Conservation (phyloP, 1,284 basidiomycete species). For the Ustilago nuda region DNA sequence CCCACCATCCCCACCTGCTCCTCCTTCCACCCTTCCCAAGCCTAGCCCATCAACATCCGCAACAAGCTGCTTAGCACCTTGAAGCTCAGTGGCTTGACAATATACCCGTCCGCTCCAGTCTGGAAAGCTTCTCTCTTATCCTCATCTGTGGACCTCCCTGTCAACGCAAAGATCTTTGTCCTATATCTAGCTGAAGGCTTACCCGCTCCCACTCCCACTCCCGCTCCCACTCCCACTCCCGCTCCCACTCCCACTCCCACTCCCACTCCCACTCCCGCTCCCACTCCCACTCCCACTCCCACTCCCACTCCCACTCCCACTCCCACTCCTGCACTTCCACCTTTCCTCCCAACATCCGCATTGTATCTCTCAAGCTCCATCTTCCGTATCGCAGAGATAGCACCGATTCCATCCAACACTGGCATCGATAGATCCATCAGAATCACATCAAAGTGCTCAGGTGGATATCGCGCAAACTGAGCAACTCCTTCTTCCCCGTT, state of each 20-base stretch:
- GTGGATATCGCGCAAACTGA: slow-evolving; percentile 41
- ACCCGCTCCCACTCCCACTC: background rate
- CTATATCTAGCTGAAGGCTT: slow-evolving; percentile 32
- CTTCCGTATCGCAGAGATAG: slow-evolving; percentile 83
- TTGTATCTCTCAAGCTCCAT: slow-evolving; percentile 76
- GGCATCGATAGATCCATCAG: slow-evolving; percentile 90
- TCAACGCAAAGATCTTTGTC: slow-evolving; percentile 86
- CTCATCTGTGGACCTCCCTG: slow-evolving; percentile 90
- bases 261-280: background rate
- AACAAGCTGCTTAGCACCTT: slow-evolving; percentile 51
- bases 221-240: background rate
- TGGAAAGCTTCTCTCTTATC: slow-evolving; percentile 91
- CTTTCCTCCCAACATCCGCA: slow-evolving; percentile 3
- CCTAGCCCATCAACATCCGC: slow-evolving; percentile 43
- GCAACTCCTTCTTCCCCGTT: slow-evolving; percentile 61
- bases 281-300: slow-evolving; percentile 1
- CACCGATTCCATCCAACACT: slow-evolving; percentile 84
- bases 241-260: slow-evolving; percentile 2
- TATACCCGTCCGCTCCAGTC: slow-evolving; percentile 95
- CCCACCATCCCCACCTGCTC: too few species aligned
- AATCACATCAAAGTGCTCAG: slow-evolving; percentile 54
- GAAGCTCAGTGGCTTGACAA: slow-evolving; percentile 70
- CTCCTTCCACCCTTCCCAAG: too few species aligned
- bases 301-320: background rate
- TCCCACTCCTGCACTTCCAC: slow-evolving; percentile 2